Conservation (phyloP, 1,284 basidiomycete genomes). For the Trichosporon sp. region DNA sequence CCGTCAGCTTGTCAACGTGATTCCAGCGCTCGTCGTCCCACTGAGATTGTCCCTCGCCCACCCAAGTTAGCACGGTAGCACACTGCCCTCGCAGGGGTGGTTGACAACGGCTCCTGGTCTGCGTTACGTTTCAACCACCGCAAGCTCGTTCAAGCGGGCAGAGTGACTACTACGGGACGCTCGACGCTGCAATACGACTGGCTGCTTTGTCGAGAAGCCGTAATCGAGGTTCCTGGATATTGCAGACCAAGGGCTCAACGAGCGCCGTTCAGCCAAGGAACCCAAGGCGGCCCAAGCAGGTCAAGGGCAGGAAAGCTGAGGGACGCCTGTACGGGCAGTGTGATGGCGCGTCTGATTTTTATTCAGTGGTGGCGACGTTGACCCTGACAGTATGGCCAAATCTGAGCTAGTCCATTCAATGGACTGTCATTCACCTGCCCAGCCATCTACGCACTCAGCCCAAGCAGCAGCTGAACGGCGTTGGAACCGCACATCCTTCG, state of each 20-base stretch:
- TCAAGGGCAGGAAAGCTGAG: background rate
- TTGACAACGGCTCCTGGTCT: background rate
- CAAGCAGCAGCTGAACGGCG: no score
- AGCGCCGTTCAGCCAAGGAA: background rate
- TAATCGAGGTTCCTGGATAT: conserved; percentile 2
- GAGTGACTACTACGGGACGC: background rate
- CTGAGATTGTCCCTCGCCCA: background rate
- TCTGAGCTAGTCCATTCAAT: conserved; percentile 13
- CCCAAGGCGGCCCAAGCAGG: background rate
- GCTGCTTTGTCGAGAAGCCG: no score
- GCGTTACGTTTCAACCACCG: background rate
- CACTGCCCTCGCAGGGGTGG: background rate
- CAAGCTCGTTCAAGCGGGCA: background rate
- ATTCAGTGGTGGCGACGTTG: background rate
- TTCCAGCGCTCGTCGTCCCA: conserved; percentile 6
- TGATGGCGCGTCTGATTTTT: conserved; percentile 12
- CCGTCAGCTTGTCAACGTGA: background rate
- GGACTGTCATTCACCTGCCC: background rate
- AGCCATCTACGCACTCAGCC: conserved; percentile 4
- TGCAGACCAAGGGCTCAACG: background rate
- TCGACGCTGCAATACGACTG: no score
- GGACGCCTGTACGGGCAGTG: background rate
- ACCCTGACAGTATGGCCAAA: background rate
- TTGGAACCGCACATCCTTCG: no score
- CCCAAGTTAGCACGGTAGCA: background rate